phyloP scores from a whole-genome alignment of 192 early-diverging fungal species.

The Podila minutissima region DNA sequence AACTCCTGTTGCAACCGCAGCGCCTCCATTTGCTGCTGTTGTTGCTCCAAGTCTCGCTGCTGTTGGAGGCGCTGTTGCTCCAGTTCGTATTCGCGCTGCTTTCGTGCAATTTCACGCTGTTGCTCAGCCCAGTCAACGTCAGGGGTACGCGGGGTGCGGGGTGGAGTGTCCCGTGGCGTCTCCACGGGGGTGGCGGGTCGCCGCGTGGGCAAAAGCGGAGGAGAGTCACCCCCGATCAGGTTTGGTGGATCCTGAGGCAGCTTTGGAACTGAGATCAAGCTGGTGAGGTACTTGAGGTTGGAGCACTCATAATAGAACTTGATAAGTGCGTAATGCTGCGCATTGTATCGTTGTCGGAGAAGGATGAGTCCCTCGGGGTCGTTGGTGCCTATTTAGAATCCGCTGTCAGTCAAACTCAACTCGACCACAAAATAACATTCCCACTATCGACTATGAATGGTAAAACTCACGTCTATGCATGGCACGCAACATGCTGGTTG shows the following conservation, averaged over 20 bases:
- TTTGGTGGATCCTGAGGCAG: constrained; percentile 83
- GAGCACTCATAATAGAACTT: constrained; percentile 92
- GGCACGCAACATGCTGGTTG: constrained; percentile 92
- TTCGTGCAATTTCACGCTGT: constrained; percentile 67
- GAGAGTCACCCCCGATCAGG: constrained; percentile 75
- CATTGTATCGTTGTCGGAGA: constrained; percentile 85
- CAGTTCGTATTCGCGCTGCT: constrained; percentile 62
- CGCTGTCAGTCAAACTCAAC: neutral
- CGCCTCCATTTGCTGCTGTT: constrained; percentile 59
- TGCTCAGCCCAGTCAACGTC: constrained; percentile 60
- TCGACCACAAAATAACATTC: neutral
- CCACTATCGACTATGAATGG: neutral
- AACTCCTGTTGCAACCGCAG: constrained; percentile 74
- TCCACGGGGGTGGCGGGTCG: constrained; percentile 48
- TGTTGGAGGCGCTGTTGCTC: constrained; percentile 72
- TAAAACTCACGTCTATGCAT: constrained; percentile 83
- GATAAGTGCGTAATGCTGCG: constrained; percentile 82
- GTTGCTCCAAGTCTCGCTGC: constrained; percentile 62
- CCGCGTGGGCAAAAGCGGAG: constrained; percentile 45
- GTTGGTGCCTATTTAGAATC: constrained; percentile 54
- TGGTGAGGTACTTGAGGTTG: constrained; percentile 87
- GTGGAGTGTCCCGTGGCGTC: constrained; percentile 30
- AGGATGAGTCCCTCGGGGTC: constrained; percentile 88
- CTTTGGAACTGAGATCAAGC: constrained; percentile 86
- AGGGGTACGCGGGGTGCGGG: constrained; percentile 6